Percentiles rank a stretch among this genome's conserved stretches.
Evolutionary conservation across 441 rosid species (phyloP).

Genomic region (Sinapis alba): DNA sequence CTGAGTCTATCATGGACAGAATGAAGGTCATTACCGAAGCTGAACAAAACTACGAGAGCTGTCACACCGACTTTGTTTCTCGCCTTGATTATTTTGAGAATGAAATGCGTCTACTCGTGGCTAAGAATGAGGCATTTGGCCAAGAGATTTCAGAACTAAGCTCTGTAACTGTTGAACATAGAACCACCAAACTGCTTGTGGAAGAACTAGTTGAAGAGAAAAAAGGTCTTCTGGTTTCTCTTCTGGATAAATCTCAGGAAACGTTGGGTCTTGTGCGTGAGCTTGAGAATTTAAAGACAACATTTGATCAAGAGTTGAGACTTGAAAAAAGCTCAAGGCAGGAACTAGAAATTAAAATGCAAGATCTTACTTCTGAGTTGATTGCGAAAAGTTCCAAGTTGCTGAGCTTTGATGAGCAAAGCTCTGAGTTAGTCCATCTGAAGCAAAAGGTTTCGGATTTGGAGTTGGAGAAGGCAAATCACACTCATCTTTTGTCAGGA

Average conservation of each 20-base stretch:
- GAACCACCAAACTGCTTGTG: constrained; percentile 56
- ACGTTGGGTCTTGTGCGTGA: constrained; percentile 52
- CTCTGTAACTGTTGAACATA: constrained; percentile 58
- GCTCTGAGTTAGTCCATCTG: constrained; percentile 59
- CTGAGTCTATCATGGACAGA: constrained; percentile 62
- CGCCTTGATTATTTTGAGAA: constrained; percentile 61
- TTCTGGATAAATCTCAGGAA: constrained; percentile 62
- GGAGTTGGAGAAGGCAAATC: constrained; percentile 66
- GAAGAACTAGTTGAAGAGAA: constrained; percentile 65
- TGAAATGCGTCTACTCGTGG: constrained; percentile 62
- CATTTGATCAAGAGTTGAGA: constrained; percentile 53
- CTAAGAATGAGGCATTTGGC: constrained; percentile 57
- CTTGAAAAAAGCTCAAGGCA: constrained; percentile 61
- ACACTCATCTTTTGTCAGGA: constrained; percentile 47
- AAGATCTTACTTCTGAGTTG: constrained; percentile 66
- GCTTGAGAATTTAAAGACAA: constrained; percentile 53
- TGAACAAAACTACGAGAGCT: constrained; percentile 57
- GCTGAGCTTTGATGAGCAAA: constrained; percentile 56
- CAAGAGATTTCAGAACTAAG: constrained; percentile 62
- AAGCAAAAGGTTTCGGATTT: constrained; percentile 62
- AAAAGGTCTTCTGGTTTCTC: constrained; percentile 50
- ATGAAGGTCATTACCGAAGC: constrained; percentile 57
- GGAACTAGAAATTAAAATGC: constrained; percentile 50
- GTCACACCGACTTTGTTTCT: constrained; percentile 55
- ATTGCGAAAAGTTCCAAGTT: constrained; percentile 56